Percentiles rank a stretch among this genome's conserved stretches.
phyloP scores from a whole-genome alignment of 1,284 basidiomycete genomes.

The Erythrobasidium hasegawianum region DNA sequence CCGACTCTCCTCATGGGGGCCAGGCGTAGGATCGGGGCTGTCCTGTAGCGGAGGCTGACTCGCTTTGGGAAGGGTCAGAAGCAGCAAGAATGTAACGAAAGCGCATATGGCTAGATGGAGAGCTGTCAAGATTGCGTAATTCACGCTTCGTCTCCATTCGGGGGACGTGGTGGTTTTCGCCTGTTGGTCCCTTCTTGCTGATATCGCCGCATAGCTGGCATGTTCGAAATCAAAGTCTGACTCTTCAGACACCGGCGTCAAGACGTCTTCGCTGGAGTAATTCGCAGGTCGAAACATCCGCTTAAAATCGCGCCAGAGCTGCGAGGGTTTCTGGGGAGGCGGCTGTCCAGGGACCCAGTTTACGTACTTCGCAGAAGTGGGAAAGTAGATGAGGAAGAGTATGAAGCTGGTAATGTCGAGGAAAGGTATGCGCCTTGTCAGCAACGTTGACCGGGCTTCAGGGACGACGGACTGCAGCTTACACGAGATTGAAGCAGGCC shows the following conservation, averaged over 20 bases:
- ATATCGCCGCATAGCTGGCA: neutral
- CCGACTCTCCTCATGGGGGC: slow-evolving; percentile 40
- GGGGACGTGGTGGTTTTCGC: neutral
- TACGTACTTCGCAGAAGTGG: slow-evolving; percentile 69
- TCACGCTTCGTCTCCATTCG: slow-evolving; percentile 19
- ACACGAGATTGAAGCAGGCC: slow-evolving; percentile 82
- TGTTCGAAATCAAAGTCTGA: slow-evolving; percentile 25
- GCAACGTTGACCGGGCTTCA: neutral
- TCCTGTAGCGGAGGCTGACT: slow-evolving; percentile 32
- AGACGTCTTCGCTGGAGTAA: slow-evolving; percentile 2
- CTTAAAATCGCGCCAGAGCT: slow-evolving; percentile 23
- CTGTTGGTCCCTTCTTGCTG: neutral
- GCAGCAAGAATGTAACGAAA: slow-evolving; percentile 42
- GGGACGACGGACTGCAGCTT: slow-evolving; percentile 47
- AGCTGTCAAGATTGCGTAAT: slow-evolving; percentile 37
- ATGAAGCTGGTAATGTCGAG: slow-evolving; percentile 66
- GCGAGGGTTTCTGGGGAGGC: slow-evolving; percentile 10
- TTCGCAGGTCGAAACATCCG: slow-evolving; percentile 24
- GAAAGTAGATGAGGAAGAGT: slow-evolving; percentile 90
- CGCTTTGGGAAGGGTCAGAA: slow-evolving; percentile 42
- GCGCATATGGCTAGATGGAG: slow-evolving; percentile 42
- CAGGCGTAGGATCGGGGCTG: slow-evolving; percentile 35
- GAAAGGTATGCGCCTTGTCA: neutral
- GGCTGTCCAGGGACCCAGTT: slow-evolving; percentile 36
- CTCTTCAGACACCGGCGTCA: slow-evolving; percentile 29